phyloP scores from a whole-genome alignment of 2,329 filamentous ascomycete genomes.

The Fonsecaea pugnacius region DNA sequence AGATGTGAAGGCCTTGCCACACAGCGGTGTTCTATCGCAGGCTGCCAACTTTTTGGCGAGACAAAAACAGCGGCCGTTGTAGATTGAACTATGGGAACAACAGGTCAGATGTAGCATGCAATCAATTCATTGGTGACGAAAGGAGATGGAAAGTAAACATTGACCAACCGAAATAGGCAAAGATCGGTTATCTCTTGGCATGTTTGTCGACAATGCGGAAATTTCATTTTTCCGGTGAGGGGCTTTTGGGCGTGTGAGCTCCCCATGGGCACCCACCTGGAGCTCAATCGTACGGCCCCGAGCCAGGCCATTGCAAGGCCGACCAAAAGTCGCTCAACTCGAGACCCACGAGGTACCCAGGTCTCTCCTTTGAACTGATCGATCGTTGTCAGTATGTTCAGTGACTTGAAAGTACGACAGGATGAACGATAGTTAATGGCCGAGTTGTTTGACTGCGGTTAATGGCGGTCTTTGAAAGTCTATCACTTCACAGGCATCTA shows the following conservation, averaged over 20 bases:
- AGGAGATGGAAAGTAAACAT: constrained; percentile 17
- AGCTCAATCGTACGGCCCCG: background rate
- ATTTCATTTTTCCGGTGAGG: constrained; percentile 2
- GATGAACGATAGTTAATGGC: background rate
- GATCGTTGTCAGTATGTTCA: background rate
- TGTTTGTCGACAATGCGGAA: background rate
- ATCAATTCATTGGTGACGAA: constrained; percentile 7
- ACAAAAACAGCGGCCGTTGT: background rate
- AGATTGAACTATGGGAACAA: constrained; percentile 2
- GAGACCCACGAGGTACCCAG: background rate
- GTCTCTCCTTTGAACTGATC: background rate
- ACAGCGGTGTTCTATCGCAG: background rate
- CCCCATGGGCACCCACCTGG: background rate
- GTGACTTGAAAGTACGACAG: background rate
- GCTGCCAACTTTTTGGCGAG: background rate
- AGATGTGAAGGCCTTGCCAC: constrained; percentile 6
- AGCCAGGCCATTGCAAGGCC: background rate
- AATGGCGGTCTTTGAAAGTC: background rate
- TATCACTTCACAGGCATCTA: background rate
- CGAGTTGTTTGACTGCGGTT: background rate
- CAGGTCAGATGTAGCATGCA: background rate
- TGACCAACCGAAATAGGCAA: constrained; percentile 3
- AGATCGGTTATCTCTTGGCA: background rate
- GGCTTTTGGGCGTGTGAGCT: background rate
- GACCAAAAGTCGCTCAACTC: background rate